Evolutionary conservation across 495 filamentous ascomycete genomes (phyloP), one percentile per base, ranked within the genome.

Genomic region (Clohesyomyces aquaticus): DNA sequence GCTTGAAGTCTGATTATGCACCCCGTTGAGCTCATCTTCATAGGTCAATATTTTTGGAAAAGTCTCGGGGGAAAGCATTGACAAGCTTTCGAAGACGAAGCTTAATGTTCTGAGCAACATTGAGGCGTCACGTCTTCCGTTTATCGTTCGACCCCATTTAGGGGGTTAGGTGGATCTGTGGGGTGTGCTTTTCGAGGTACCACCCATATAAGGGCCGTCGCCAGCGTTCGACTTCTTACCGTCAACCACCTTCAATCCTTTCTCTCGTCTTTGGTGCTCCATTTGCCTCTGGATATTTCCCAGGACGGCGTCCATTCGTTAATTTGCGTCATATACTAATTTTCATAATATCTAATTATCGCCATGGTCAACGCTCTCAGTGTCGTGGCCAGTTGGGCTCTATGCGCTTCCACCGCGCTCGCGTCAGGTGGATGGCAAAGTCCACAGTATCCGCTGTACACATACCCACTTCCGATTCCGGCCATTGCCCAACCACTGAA

Each of bases 401-500:
- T 38, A 6, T 38, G 6, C 14, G 14, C 6, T 14, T 38, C 32
- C 14, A 38, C 14, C 6, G 14, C 32, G 32, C 14, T 38, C 6
- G 32, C 14, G 6, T 38, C 32, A 6, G 32, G 32, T 38, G 32
- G 32, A 38, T 38, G 32, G 32, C 32, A 38, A 14, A 38, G 32
- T 38, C 32, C 32, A 38, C 6, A 6, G 32, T 38, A 38, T 14
- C 32, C 32, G 6, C 14, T 38, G 32, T 38, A 38, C 32, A 38
- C 32, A 6, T 38, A 6, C 14, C 32, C 79, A 0, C 68, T 83
- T 16, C 81, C 82, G 0, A 81, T 81, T 27, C 80, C 80, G 18
- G 76, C 80, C 0, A 71, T 80, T 3, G 79, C 79, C 50, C 29
- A 69, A 8, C 78, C 79, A 0, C 63, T 66, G 16, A 68, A 56